Conservation (phyloP, 2,329 filamentous ascomycete genomes). For the Colletotrichum tropicale region DNA sequence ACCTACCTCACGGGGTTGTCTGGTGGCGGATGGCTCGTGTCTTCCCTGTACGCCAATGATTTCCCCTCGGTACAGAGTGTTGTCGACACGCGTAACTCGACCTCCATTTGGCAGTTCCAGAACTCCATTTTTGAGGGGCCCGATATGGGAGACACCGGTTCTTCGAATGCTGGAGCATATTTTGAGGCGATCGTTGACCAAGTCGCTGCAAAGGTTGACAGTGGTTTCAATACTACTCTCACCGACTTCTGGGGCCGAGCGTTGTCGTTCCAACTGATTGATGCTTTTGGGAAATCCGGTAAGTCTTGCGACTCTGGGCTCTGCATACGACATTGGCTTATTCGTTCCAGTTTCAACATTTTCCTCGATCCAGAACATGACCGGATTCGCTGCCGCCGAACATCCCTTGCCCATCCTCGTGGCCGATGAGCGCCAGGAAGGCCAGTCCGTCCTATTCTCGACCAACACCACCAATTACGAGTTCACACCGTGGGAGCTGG, state of each 20-base stretch:
- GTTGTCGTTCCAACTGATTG: constrained; percentile 84
- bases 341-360: constrained; percentile 65
- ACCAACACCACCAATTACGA: constrained; percentile 68
- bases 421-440: constrained; percentile 50
- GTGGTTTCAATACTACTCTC: constrained; percentile 63
- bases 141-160: constrained; percentile 34
- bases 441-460: constrained; percentile 41
- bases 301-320: constrained; percentile 64
- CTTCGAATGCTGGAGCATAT: constrained; percentile 34
- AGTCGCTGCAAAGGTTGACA: constrained; percentile 36
- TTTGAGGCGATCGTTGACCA: constrained; percentile 39
- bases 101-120: constrained; percentile 44
- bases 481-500: constrained; percentile 70
- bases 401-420: constrained; percentile 55
- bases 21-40: constrained; percentile 84
- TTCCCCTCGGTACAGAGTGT: constrained; percentile 65
- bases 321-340: constrained; percentile 17
- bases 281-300: constrained; percentile 50
- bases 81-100: constrained; percentile 52
- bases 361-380: constrained; percentile 64
- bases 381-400: constrained; percentile 44
- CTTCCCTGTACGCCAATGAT: constrained; percentile 83
- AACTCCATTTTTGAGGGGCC: constrained; percentile 45
- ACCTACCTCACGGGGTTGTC: constrained; percentile 85
- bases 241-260: constrained; percentile 92